These are phyloP conservation scores for Teunomyces aglyptinius DNA, from an alignment of 805 yeast genomes.

Conservation along the genomic window DNA sequence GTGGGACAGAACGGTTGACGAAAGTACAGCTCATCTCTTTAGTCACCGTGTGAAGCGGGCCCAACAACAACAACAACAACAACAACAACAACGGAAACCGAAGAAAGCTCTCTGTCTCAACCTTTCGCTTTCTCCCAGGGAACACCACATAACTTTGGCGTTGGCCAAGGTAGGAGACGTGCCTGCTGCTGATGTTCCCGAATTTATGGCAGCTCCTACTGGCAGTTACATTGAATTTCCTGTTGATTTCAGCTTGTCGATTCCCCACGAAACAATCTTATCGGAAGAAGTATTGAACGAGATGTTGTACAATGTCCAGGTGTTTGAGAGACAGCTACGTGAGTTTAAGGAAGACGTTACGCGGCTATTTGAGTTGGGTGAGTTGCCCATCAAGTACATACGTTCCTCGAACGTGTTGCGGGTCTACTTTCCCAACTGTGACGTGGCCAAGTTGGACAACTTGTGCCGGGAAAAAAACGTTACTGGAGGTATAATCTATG, in stretches of 20 bases:
- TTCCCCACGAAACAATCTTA: constrained; percentile 34
- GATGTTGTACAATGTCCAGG: constrained; percentile 56
- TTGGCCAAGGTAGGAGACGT: constrained; percentile 14
- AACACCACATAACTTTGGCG: constrained; percentile 18
- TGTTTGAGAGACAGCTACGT: constrained; percentile 40
- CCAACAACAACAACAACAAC: background rate
- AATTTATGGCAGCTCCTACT: constrained; percentile 8
- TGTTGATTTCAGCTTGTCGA: constrained; percentile 23
- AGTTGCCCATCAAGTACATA: constrained; percentile 56
- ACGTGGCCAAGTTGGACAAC: constrained; percentile 52
- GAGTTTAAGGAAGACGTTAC: constrained; percentile 44
- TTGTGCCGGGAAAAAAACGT: constrained; percentile 61
- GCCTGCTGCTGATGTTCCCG: constrained; percentile 13
- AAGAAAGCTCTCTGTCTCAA: constrained; percentile 21
- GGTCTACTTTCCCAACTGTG: constrained; percentile 73
- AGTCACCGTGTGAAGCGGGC: background rate
- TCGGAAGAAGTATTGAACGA: constrained; percentile 40
- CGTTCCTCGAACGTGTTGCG: constrained; percentile 40
- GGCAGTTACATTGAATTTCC: constrained; percentile 39
- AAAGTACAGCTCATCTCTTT: background rate
- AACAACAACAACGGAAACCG: background rate
- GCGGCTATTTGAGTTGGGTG: constrained; percentile 57
- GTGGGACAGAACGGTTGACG: background rate
- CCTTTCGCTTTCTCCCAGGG: constrained; percentile 25
- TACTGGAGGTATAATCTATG: constrained; percentile 52